Conservation (phyloP, 306 rosid species). For the Medicago ruthenica region DNA sequence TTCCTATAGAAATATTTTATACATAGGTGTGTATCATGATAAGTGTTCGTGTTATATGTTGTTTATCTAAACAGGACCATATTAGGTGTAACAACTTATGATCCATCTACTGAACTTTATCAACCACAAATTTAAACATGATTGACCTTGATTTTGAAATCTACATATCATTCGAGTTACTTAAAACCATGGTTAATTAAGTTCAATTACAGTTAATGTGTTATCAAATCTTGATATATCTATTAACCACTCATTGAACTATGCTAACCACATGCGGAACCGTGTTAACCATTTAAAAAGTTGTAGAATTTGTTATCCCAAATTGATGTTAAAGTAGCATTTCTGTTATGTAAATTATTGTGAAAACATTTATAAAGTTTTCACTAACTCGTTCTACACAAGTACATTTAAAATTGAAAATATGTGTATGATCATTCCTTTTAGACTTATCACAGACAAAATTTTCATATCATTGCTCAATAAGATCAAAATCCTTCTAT, state of each 20-base stretch:
- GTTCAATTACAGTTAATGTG: not conserved
- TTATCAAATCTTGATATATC: not conserved
- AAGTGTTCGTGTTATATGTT: too few species aligned
- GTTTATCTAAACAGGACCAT: too few species aligned
- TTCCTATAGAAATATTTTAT: too few species aligned
- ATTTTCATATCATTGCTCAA: not conserved
- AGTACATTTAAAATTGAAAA: not conserved
- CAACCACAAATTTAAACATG: not conserved
- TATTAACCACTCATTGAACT: not conserved
- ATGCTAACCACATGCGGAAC: not conserved
- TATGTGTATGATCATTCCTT: not conserved
- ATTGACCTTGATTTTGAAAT: not conserved
- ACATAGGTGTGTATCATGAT: too few species aligned
- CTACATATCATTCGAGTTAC: not conserved
- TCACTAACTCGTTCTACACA: not conserved
- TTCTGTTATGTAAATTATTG: not conserved
- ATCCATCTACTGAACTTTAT: too few species aligned
- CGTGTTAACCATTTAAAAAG: not conserved
- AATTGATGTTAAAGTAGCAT: not conserved
- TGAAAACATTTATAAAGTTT: too few species aligned
- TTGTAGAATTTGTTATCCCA: not conserved
- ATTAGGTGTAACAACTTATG: too few species aligned
- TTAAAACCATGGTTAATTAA: too few species aligned
- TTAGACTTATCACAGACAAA: not conserved
- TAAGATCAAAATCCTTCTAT: not conserved